Percentiles rank a stretch among this genome's conserved stretches.
phyloP scores from a whole-genome alignment of 495 filamentous ascomycete species.

The Talaromyces thailandensis region DNA sequence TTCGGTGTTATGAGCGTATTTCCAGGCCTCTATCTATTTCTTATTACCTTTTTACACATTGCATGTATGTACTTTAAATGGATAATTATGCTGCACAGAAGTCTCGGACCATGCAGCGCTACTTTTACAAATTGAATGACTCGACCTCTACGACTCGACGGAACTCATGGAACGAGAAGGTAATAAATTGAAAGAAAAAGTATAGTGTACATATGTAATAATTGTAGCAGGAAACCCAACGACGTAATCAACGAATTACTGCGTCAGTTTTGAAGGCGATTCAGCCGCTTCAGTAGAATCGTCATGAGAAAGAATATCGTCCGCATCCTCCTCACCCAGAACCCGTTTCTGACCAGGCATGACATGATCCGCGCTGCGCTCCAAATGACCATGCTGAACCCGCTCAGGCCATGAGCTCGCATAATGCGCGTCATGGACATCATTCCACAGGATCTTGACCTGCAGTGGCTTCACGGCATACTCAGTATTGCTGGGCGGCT shows the following conservation, averaged over 20 bases:
- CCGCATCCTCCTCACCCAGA: slow-evolving; percentile 23
- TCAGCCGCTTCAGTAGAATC: slow-evolving; percentile 25
- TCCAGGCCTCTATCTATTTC: background rate
- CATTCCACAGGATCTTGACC: slow-evolving; percentile 60
- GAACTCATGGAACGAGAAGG: background rate
- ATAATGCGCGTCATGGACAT: slow-evolving; percentile 55
- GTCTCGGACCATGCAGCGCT: background rate
- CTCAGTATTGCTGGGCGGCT: slow-evolving; percentile 13
- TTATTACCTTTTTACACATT: background rate
- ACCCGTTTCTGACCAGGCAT: slow-evolving; percentile 24
- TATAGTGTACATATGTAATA: background rate
- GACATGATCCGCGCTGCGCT: slow-evolving; percentile 24
- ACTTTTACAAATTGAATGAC: background rate
- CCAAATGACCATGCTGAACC: slow-evolving; percentile 53
- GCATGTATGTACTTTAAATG: slow-evolving; percentile 1
- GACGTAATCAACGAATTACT: background rate
- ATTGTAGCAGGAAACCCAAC: background rate
- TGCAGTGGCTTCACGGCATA: slow-evolving; percentile 19
- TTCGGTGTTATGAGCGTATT: background rate
- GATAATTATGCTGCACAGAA: background rate
- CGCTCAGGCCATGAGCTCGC: slow-evolving; percentile 58
- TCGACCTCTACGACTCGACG: background rate
- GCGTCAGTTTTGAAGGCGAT: background rate
- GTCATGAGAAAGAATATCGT: slow-evolving; percentile 29
- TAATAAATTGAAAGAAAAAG: background rate